Evolutionary conservation across 179 eudicot genomes (phyloP).

Genomic region (Pouteria campechiana): DNA sequence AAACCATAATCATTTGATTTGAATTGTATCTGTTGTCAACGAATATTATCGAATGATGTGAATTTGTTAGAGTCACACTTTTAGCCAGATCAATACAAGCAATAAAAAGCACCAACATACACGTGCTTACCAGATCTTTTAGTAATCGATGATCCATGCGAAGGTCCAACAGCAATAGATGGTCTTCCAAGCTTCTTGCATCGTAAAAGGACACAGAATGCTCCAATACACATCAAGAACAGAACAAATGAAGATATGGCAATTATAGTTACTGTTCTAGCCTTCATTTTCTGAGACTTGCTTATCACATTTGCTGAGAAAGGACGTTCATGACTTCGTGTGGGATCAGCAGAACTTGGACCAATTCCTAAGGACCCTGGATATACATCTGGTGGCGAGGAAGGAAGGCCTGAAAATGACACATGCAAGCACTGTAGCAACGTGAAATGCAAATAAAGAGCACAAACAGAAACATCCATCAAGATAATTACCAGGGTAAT

Average conservation of each 20-base stretch:
- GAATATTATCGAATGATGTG: too few species aligned
- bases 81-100: too few species aligned
- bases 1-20: too few species aligned
- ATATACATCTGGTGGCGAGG: constrained; percentile 39
- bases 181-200: constrained; percentile 60
- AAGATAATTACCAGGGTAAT: constrained; percentile 63
- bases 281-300: constrained; percentile 46
- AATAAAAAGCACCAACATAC: not conserved
- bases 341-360: constrained; percentile 60
- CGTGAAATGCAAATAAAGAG: not conserved
- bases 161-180: constrained; percentile 61
- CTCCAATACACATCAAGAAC: constrained; percentile 50
- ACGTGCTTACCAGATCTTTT: constrained; percentile 57
- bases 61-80: too few species aligned
- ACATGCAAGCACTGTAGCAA: constrained; percentile 6
- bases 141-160: constrained; percentile 38
- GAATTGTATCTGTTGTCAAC: too few species aligned
- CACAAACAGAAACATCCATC: not conserved
- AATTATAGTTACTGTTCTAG: constrained; percentile 54
- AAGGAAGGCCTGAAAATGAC: constrained; percentile 56
- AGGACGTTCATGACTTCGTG: constrained; percentile 47
- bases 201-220: constrained; percentile 45
- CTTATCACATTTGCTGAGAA: constrained; percentile 55
- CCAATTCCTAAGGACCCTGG: constrained; percentile 45
- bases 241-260: constrained; percentile 68